phyloP scores from a whole-genome alignment of 306 rosid genomes.

The Glycyrrhiza uralensis region DNA sequence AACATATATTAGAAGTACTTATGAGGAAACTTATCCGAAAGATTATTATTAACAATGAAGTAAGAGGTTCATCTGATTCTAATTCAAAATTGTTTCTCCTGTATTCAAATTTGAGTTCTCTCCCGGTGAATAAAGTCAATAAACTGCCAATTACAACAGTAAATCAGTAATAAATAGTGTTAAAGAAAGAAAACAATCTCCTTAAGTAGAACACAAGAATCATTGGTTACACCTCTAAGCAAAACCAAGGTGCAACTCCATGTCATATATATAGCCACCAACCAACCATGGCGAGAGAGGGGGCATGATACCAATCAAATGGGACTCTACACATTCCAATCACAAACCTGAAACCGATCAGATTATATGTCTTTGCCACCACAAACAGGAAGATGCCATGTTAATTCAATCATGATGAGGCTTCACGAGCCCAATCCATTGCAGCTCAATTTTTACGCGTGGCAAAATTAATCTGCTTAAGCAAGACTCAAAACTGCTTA shows the following conservation, averaged over 20 bases:
- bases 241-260: constrained; percentile 21
- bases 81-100: constrained; percentile 25
- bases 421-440: constrained; percentile 17
- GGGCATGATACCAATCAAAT: constrained; percentile 17
- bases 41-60: too few species aligned
- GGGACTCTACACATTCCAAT: constrained; percentile 5
- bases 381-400: neutral
- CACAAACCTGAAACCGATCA: constrained; percentile 15
- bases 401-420: neutral
- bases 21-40: too few species aligned
- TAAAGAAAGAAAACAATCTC: neutral
- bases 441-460: neutral
- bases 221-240: constrained; percentile 1
- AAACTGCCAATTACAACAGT: constrained; percentile 17
- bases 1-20: too few species aligned
- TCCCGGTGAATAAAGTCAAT: neutral
- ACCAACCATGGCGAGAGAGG: neutral
- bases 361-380: neutral
- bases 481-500: constrained; percentile 11
- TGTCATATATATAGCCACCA: neutral
- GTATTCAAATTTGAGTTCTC: neutral
- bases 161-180: neutral
- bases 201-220: neutral
- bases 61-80: neutral
- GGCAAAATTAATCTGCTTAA: constrained; percentile 8